Percentiles rank a stretch among this genome's conserved stretches.
phyloP scores from a whole-genome alignment of 2,329 filamentous ascomycete genomes.

The Pseudocercospora musae region DNA sequence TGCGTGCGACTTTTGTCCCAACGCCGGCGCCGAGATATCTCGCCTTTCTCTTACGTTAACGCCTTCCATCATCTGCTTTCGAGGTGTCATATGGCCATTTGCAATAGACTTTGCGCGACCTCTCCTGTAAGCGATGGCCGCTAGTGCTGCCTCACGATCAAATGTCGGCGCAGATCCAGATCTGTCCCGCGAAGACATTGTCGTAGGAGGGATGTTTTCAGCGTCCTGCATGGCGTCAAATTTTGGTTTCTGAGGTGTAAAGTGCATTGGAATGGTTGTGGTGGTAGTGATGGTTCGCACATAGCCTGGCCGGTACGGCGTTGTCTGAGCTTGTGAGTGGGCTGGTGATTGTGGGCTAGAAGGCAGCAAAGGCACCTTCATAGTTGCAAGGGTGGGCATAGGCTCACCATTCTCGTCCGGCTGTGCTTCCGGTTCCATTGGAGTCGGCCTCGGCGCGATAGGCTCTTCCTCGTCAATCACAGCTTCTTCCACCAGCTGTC shows the following conservation, averaged over 20 bases:
- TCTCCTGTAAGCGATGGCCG: slow-evolving; percentile 69
- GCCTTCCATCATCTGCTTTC: slow-evolving; percentile 57
- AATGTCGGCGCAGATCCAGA: slow-evolving; percentile 30
- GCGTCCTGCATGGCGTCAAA: slow-evolving; percentile 18
- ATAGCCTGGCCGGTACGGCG: slow-evolving; percentile 27
- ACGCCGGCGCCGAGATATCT: slow-evolving; percentile 46
- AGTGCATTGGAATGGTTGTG: slow-evolving; percentile 48
- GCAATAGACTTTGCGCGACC: slow-evolving; percentile 68
- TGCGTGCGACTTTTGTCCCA: slow-evolving; percentile 26
- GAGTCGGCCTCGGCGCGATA: slow-evolving; percentile 20
- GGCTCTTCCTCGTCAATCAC: slow-evolving; percentile 19
- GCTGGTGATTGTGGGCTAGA: slow-evolving; percentile 34
- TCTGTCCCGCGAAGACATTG: slow-evolving; percentile 17
- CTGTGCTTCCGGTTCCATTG: slow-evolving; percentile 14
- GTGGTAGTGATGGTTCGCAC: slow-evolving; percentile 47
- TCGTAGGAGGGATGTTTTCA: slow-evolving; percentile 23
- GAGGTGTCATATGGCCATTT: slow-evolving; percentile 59
- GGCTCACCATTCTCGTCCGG: slow-evolving; percentile 5
- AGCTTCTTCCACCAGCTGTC: slow-evolving; percentile 13
- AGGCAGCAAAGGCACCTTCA: slow-evolving; percentile 38
- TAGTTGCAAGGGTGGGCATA: slow-evolving; percentile 8
- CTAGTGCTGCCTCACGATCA: slow-evolving; percentile 68
- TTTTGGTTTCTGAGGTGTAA: slow-evolving; percentile 39
- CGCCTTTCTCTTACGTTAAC: slow-evolving; percentile 40
- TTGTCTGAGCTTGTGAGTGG: slow-evolving; percentile 21